Base-by-base conservation (phyloP, 176 grass and related monocot genomes). In the Urochloa ruziziensis region DNA sequence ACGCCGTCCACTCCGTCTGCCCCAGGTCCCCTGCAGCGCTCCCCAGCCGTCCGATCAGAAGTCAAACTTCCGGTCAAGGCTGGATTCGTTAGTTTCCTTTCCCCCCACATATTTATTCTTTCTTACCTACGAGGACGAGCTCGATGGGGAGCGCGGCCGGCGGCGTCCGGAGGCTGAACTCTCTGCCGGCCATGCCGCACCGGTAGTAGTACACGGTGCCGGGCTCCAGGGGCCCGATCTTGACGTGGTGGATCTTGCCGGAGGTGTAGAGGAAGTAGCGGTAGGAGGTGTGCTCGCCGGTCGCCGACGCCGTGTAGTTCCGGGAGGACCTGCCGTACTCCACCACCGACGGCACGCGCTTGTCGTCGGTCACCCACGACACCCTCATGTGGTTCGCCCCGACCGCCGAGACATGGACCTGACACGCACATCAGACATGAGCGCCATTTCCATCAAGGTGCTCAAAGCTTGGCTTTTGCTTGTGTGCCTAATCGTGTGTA, bases 241-340 rank as follows among this genome's bases (percentile, higher is more conserved):
- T 93, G 67, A 91, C 96, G 71, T 98, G 96, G 92, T 98, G 93
- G 87, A 95, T 93, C 83, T 85, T 88, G 86, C 96, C 96, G 63
- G 96, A 98, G 34, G 86, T 34, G 86, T 98, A 98, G 63, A 89
- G 87, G 80, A 93, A 92, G 82, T 98, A 98, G 34, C 85, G 79
- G 77, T 98, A 95, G 0, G 91, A 94, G 32, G 96, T 94, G 60
- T 87, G 82, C 19, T 92, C 96, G 19, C 93, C 93, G 36, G 82
- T 89, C 13, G 87, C 42, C 59, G 91, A 82, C 72, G 25, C 7
- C 6, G 85, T 89, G 75, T 95, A 92, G 60, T 77, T 85, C 39
- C 87, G 87, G 17, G 91, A 54, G 46, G 62, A 68, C 34, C 51
- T 71, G 10, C 96, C 89, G 53, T 98, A 98, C 19, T 94, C 89